Evolutionary conservation across 257 asterid genomes (phyloP), one percentile per base, ranked within the genome.

Genomic region (Gentiana macrophylla): DNA sequence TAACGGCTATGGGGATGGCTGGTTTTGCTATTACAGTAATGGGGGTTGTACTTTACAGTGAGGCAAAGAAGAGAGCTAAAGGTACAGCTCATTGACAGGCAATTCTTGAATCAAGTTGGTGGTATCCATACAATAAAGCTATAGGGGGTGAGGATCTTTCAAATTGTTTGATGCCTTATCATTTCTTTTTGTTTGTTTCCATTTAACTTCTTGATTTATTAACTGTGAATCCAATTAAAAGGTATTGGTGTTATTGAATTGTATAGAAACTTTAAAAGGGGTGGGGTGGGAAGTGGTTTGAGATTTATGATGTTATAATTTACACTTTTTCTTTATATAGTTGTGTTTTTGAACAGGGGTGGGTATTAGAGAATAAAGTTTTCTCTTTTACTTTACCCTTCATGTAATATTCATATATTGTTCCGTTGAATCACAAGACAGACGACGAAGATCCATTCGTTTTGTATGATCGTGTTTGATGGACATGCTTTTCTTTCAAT

Each of bases 1-100:
- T 92, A 63, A 92, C 94, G 1, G 86, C 71, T 66, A 84, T 92
- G 97, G 98, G 98, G 67, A 79, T 92, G 76, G 64, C 82, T 13
- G 98, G 98, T 10, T 92, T 92, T 55, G 95, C 75, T 2, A 73
- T 83, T 48, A 92, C 98, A 4, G 50, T 92, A 49, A 88, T 92
- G 98, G 97, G 98, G 4, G 98, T 92, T 52, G 82, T 83, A 60
- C 84, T 88, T 81, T 92, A 92, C 85, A 83, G 95, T 60, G 97
- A 92, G 72, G 98, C 98, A 1, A 88, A 59, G 84, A 92, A 92
- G 77, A 84, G 98, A 61, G 67, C 83, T 52, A 91, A 91, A 76
- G 80, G 45, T 41, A 76, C 78, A 77, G 77, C 83, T 62, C 96
- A 86, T 73, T 90, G 92, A 86, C 54, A 41, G 46, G 67, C 64